Evolutionary conservation across 78 protist genomes (phyloP).

Genomic region (Mantamonas sphyraenae): DNA sequence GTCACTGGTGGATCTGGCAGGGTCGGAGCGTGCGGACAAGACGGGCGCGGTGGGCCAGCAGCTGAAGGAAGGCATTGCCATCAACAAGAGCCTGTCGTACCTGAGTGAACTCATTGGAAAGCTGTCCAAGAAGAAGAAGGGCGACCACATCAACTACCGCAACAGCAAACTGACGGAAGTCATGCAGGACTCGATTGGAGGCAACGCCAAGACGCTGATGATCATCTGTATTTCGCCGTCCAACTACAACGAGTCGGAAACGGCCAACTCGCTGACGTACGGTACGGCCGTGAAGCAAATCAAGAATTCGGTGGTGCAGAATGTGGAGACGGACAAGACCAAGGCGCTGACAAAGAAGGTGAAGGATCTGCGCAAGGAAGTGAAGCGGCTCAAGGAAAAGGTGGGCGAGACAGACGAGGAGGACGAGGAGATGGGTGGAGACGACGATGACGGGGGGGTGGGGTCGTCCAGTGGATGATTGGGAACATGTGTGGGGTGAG

Average conservation of each 20-base stretch:
- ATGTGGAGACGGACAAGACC: too few relatives aligned
- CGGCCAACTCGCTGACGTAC: neutral
- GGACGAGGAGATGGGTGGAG: too few relatives aligned
- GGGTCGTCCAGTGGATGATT: too few relatives aligned
- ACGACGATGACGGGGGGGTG: too few relatives aligned
- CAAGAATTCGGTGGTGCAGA: too few relatives aligned
- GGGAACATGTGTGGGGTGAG: too few relatives aligned
- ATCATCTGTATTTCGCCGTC: neutral
- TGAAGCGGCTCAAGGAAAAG: too few relatives aligned
- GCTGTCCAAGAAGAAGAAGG: neutral
- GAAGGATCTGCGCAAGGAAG: too few relatives aligned
- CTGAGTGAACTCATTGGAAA: neutral
- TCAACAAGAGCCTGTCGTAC: too few relatives aligned
- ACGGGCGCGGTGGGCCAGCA: neutral
- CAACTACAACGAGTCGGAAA: neutral
- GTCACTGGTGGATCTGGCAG: too few relatives aligned
- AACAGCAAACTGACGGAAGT: neutral
- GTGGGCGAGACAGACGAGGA: too few relatives aligned
- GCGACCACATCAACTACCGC: neutral
- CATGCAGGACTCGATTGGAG: neutral
- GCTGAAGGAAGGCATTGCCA: neutral
- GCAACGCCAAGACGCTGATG: neutral
- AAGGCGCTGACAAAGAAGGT: too few relatives aligned
- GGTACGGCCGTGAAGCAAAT: neutral
- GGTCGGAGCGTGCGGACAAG: neutral